Base-by-base conservation (phyloP, 306 rosid genomes). In the Cicer bijugum region DNA sequence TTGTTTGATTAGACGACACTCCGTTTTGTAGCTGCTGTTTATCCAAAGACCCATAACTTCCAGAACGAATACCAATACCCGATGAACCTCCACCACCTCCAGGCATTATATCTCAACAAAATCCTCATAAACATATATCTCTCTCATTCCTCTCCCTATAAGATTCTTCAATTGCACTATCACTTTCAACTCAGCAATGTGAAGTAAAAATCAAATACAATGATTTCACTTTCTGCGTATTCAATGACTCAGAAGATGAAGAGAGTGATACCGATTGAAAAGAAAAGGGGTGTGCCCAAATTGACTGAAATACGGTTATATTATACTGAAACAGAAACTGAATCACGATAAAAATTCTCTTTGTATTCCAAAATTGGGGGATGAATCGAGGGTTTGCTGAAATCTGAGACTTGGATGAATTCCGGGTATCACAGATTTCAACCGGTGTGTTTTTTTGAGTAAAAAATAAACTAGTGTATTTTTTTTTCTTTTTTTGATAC, bases 11-110 rank as follows among this genome's bases (percentile, higher is more conserved):
- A 6, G 87, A 85, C 71, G 72, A 64, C 33, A 82, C 62, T 56
- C 84, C 86, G 70, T 73, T 92, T 72, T 72, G 85, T 57, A 75
- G 19, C 83, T 92, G 94, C 81, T 92, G 92, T 66, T 89, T 89
- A 72, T 88, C 96, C 85, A 88, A 81, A 74, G 96, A 85, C 60
- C 93, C 96, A 75, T 88, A 93, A 87, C 98, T 93, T 52, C 79
- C 85, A 9, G 98, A 85, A 62, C 96, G 97, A 85, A 89, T 84
- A 42, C 93, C 92, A 81, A 90, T 78, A 57, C 95, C 88, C 86
- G 86, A 74, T 75, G 85, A 82, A 78, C 90, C 91, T 77, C 85
- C 87, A 69, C 70, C 82, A 69, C 70, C 82, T 57, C 76, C 77
- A 78, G 67, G 15, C 98, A 89, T 93, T 87, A 79, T 85, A 79